Percentiles rank a stretch among this genome's conserved stretches.
Conservation (phyloP, 2,329 filamentous ascomycete genomes). For the Hypoxylon sp. region DNA sequence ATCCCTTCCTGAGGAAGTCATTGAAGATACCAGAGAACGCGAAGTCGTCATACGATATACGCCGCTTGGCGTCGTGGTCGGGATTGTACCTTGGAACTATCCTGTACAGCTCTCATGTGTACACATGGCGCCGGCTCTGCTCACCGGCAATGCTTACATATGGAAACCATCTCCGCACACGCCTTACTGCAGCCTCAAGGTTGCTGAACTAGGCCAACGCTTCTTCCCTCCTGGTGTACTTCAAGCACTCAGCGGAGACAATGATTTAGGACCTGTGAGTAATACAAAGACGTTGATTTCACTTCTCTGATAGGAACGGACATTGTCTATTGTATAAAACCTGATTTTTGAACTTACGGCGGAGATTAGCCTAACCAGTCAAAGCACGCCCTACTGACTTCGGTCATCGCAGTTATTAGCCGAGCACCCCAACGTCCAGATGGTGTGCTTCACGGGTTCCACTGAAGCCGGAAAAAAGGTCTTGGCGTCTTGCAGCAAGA, state of each 20-base stretch:
- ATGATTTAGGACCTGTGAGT: conserved; percentile 65
- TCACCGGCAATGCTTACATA: conserved; percentile 69
- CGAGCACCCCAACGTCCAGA: conserved; percentile 69
- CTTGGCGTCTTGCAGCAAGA: conserved; percentile 66
- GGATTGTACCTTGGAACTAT: conserved; percentile 69
- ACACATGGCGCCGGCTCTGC: conserved; percentile 68
- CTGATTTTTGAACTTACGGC: no score
- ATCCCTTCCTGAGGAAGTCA: conserved; percentile 53
- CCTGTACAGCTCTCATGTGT: conserved; percentile 64
- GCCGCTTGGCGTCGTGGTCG: conserved; percentile 60
- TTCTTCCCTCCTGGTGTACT: conserved; percentile 74
- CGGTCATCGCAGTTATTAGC: conserved; percentile 59
- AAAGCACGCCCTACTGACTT: not conserved
- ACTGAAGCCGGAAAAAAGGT: conserved; percentile 71
- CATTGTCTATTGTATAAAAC: no score
- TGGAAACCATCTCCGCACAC: conserved; percentile 70
- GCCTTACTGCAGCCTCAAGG: conserved; percentile 61
- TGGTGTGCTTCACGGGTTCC: conserved; percentile 74
- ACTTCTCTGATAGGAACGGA: no score
- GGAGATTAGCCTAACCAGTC: no score
- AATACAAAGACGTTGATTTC: not conserved
- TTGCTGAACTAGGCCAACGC: conserved; percentile 68
- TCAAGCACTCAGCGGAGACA: conserved; percentile 70
- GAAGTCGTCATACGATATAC: conserved; percentile 53
- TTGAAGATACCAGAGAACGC: conserved; percentile 56